Evolutionary conservation across 768 basidiomycete genomes (phyloP).

Genomic region (Kwoniella botswanensis): DNA sequence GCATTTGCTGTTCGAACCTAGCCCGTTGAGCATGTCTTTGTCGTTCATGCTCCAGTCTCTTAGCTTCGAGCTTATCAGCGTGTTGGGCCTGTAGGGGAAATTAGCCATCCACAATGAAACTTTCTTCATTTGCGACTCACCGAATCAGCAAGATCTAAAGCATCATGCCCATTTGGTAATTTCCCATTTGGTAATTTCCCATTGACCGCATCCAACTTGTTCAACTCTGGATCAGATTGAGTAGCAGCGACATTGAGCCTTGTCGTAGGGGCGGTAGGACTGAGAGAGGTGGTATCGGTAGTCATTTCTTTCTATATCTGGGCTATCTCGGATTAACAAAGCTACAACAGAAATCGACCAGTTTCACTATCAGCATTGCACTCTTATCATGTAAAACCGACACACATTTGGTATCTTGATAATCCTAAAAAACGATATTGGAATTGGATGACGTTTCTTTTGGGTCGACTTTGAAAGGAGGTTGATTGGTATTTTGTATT

Average conservation of each 20-base stretch:
- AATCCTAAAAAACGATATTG: background rate
- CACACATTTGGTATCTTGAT: conserved; percentile 9
- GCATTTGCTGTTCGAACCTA: conserved; percentile 97
- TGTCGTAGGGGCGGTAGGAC: conserved; percentile 3
- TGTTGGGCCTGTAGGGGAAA: conserved; percentile 32
- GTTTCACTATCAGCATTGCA: background rate
- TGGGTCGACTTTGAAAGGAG: background rate
- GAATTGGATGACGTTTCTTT: conserved; percentile 7
- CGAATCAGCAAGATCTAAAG: conserved; percentile 49
- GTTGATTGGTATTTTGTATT: background rate
- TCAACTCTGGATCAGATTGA: conserved; percentile 30
- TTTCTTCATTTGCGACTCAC: conserved; percentile 27
- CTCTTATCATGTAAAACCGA: background rate
- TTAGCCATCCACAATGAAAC: conserved; percentile 21
- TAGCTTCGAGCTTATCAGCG: conserved; percentile 80
- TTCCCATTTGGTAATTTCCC: conserved; percentile 30
- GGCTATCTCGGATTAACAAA: conserved; percentile 1
- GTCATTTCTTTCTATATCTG: conserved; percentile 19
- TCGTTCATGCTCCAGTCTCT: conserved; percentile 86
- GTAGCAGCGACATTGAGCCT: conserved; percentile 29
- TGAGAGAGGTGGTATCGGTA: conserved; percentile 25
- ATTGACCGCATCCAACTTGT: conserved; percentile 22
- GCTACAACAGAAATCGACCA: background rate
- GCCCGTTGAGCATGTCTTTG: conserved; percentile 84
- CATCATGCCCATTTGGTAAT: conserved; percentile 44